Base-by-base conservation (phyloP, 2,329 filamentous ascomycete species). In the Tolypocladium paradoxum region DNA sequence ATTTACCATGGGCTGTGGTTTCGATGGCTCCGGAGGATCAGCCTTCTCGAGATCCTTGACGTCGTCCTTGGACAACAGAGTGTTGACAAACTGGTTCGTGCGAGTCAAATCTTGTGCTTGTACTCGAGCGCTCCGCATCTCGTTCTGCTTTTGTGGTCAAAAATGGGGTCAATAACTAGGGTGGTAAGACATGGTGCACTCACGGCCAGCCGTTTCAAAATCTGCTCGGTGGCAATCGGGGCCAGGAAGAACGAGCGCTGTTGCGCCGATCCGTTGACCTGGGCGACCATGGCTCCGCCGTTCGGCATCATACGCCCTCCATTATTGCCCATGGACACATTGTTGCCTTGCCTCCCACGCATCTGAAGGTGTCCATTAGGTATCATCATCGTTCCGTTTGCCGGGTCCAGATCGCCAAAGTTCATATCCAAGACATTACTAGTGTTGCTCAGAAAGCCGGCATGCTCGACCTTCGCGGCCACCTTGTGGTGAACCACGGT, bases 401-500 rank as follows among this genome's bases (percentile, higher is more conserved):
- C 82, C 4, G 89, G 88, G 65, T 96, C 90, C 33, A 97, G 76
- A 62, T 97, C 92, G 48, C 90, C 90, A 72, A 96, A 95, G 63
- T 87, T 95, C 73, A 96, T 84, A 64, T 96, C 90, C 61, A 95
- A 71, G 48, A 91, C 81, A 64, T 88, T 95, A 61, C 81, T 88
- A 9, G 83, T 81, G 12, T 85, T 80, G 46, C 80, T 84, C 57
- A 91, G 81, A 58, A 92, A 86, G 7, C 93, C 93, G 38, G 93
- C 90, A 71, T 96, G 90, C 68, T 99, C 93, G 53, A 99, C 90
- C 67, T 95, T 95, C 53, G 93, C 91, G 22, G 92, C 91, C 48
- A 99, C 93, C 67, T 99, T 99, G 74, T 97, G 93, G 66, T 99
- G 93, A 16, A 99, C 91, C 31, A 99, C 90, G 0, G 91, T 96